These are phyloP conservation scores for Blastobotrys terrestris DNA, from an alignment of 805 yeast species.

Conservation along the genomic window DNA sequence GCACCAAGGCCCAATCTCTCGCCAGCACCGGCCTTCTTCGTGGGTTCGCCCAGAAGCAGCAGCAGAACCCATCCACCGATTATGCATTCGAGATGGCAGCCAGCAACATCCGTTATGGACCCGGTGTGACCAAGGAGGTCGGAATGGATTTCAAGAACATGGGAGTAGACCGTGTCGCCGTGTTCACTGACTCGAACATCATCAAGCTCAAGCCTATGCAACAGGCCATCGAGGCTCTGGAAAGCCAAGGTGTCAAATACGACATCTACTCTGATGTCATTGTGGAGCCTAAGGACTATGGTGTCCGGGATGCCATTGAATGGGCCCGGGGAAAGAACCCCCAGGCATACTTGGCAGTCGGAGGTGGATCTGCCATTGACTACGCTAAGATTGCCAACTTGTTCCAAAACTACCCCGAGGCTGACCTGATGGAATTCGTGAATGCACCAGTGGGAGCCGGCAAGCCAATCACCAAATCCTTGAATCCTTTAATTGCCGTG, in stretches of 20 bases:
- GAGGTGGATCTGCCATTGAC: constrained; percentile 45
- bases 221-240: constrained; percentile 30
- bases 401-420: constrained; percentile 37
- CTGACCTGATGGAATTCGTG: constrained; percentile 38
- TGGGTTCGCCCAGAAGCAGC: constrained; percentile 8
- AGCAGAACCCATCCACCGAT: constrained; percentile 22
- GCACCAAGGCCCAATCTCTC: constrained; percentile 11
- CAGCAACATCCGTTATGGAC: constrained; percentile 35
- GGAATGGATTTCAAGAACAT: constrained; percentile 34
- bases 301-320: constrained; percentile 31
- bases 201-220: constrained; percentile 27
- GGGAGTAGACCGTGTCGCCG: constrained; percentile 30
- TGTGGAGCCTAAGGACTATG: constrained; percentile 35
- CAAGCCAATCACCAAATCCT: constrained; percentile 28
- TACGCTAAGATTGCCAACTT: constrained; percentile 40
- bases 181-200: constrained; percentile 33
- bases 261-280: constrained; percentile 32
- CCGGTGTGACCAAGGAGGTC: constrained; percentile 34
- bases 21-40: constrained; percentile 13
- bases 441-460: constrained; percentile 38
- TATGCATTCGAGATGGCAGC: constrained; percentile 38
- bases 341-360: constrained; percentile 39
- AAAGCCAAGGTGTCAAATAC: constrained; percentile 30
- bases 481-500: constrained; percentile 38
- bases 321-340: constrained; percentile 33